Conservation (phyloP, 306 rosid species). For the Coriaria nepalensis region DNA sequence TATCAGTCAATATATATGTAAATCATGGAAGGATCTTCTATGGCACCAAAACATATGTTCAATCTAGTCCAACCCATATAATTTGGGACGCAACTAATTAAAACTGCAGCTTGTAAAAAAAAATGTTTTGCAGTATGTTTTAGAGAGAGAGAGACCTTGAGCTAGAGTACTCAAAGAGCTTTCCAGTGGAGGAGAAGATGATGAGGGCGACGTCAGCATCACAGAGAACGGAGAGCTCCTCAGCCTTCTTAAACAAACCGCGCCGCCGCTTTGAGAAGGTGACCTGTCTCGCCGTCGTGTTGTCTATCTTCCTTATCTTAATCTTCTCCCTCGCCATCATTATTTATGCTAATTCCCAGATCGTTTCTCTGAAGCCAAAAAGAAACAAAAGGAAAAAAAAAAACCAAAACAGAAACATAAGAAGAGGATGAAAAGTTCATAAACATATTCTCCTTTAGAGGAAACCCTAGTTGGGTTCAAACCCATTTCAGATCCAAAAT, state of each 20-base stretch:
- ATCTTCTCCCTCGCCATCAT: conserved; percentile 86
- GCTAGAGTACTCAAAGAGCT: conserved; percentile 71
- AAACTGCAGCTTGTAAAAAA: no score
- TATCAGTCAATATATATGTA: no score
- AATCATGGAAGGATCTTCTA: no score
- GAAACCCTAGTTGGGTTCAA: no score
- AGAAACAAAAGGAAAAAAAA: background rate
- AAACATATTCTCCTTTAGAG: no score
- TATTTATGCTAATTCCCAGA: conserved; percentile 5
- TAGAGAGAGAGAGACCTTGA: conserved; percentile 33
- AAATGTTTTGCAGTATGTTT: no score
- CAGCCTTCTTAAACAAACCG: conserved; percentile 81
- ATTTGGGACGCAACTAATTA: no score
- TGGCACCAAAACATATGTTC: no score
- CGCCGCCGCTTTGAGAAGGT: conserved; percentile 84
- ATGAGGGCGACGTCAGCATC: conserved; percentile 90
- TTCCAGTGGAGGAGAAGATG: conserved; percentile 71
- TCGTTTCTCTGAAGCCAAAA: background rate
- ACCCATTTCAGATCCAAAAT: no score
- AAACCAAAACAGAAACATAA: conserved; percentile 4
- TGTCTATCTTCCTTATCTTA: conserved; percentile 91
- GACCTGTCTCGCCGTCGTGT: conserved; percentile 86
- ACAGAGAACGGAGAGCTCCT: conserved; percentile 88
- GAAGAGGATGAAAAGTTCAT: no score
- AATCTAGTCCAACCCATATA: no score